Conservation (phyloP, 176 grass and related monocot genomes). For the Lolium multiflorum region DNA sequence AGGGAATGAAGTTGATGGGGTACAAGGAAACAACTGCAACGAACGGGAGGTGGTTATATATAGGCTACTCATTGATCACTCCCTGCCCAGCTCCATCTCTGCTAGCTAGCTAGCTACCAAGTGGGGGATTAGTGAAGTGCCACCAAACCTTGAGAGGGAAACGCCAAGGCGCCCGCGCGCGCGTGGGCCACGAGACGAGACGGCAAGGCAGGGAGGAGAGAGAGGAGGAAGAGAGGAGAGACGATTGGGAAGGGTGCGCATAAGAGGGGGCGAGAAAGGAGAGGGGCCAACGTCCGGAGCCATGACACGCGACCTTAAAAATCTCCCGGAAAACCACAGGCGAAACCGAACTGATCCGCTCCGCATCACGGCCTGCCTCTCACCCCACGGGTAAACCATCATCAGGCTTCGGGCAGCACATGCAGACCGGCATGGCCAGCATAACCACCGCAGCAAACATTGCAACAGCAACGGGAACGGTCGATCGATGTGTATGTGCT, state of each 20-base stretch:
- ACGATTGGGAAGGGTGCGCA: background rate
- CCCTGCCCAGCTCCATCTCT: conserved; percentile 5
- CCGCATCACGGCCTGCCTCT: conserved; percentile 24
- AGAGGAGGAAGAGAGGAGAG: conserved; percentile 5
- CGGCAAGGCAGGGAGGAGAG: background rate
- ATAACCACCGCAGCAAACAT: conserved; percentile 48
- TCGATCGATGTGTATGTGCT: background rate
- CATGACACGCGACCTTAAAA: conserved; percentile 86
- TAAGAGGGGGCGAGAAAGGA: conserved; percentile 36
- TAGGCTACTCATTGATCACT: conserved; percentile 37
- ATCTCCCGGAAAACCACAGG: conserved; percentile 69
- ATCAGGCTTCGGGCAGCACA: background rate
- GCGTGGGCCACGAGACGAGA: conserved; percentile 17
- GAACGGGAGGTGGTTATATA: conserved; percentile 68
- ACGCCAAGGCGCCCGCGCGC: conserved; percentile 22
- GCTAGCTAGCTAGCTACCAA: background rate
- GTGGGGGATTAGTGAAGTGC: conserved; percentile 55
- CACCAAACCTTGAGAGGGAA: conserved; percentile 76
- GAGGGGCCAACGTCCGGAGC: conserved; percentile 53
- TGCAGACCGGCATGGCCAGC: conserved; percentile 37
- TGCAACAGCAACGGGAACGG: conserved; percentile 34
- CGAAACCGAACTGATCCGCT: conserved; percentile 47
- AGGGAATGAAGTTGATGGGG: conserved; percentile 36
- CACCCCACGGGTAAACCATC: background rate
- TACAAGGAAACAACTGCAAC: conserved; percentile 66